phyloP scores from a whole-genome alignment of 495 filamentous ascomycete genomes.

The Daldinia concentrica region DNA sequence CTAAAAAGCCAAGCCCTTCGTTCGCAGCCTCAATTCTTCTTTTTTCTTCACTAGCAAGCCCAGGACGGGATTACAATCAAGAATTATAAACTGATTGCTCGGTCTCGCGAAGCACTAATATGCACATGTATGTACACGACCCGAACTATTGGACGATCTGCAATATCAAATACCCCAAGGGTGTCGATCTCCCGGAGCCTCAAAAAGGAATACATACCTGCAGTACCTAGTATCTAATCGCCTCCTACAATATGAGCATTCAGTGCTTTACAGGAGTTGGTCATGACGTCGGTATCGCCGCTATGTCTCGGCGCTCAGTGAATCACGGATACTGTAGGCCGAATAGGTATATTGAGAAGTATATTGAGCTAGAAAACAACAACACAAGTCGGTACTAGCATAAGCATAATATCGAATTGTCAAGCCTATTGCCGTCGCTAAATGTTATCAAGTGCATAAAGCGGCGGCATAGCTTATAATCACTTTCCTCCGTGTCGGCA shows the following conservation, averaged over 20 bases:
- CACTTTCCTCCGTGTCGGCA: constrained; percentile 1
- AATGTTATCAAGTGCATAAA: constrained; percentile 4
- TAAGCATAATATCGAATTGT: constrained; percentile 10
- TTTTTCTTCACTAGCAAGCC: constrained; percentile 19
- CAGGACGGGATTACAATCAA: constrained; percentile 19
- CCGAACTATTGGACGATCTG: constrained; percentile 42
- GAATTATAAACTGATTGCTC: constrained; percentile 24
- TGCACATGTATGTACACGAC: constrained; percentile 25
- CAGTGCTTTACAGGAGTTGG: constrained; percentile 5
- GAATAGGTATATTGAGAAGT: background rate
- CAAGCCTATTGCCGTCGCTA: constrained; percentile 5
- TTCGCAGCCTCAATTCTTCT: constrained; percentile 9
- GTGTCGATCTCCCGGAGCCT: constrained; percentile 43
- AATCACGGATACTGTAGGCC: constrained; percentile 14
- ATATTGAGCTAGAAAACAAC: constrained; percentile 8
- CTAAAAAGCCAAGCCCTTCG: background rate
- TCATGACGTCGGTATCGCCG: constrained; percentile 23
- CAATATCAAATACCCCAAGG: constrained; percentile 29
- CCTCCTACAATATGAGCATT: constrained; percentile 11
- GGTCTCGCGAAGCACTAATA: constrained; percentile 26
- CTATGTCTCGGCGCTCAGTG: constrained; percentile 31
- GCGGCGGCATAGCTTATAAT: constrained; percentile 2
- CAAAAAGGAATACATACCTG: constrained; percentile 16
- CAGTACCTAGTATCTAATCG: constrained; percentile 6
- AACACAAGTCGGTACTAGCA: constrained; percentile 3